These are phyloP conservation scores for Xylaria sp. DNA, from an alignment of 2,329 filamentous ascomycete species.

Conservation along the genomic window DNA sequence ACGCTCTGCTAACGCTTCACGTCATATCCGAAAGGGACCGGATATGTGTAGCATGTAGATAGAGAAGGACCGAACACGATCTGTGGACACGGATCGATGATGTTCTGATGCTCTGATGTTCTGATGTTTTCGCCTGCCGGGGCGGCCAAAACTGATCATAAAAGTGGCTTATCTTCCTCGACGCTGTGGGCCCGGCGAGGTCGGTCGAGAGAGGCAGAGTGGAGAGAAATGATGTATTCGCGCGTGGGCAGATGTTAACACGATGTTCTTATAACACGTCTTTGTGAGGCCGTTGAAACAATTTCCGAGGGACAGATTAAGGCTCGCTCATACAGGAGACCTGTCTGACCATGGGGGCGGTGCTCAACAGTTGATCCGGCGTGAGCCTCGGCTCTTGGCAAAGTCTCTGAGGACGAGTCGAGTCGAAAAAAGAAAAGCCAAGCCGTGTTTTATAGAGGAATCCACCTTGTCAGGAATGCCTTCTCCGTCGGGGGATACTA, in stretches of 20 bases:
- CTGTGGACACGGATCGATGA: not conserved
- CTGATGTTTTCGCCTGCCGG: not conserved
- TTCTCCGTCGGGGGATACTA: slow-evolving; percentile 11
- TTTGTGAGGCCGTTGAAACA: slow-evolving; percentile 10
- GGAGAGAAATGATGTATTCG: slow-evolving; percentile 25
- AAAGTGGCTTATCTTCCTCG: slow-evolving; percentile 15
- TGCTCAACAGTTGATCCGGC: slow-evolving; percentile 21
- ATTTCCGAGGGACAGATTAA: slow-evolving; percentile 4
- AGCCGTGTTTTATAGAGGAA: slow-evolving; percentile 9
- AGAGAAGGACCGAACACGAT: not conserved
- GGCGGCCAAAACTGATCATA: not conserved
- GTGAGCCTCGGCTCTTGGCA: slow-evolving; percentile 15
- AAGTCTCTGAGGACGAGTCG: not conserved
- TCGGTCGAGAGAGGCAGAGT: slow-evolving; percentile 10
- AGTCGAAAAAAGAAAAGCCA: slow-evolving; percentile 17
- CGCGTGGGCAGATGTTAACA: slow-evolving; percentile 2
- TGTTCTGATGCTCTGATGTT: not conserved
- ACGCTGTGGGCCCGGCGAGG: slow-evolving; percentile 16
- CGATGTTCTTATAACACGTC: slow-evolving; percentile 22
- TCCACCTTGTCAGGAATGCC: slow-evolving; percentile 2
- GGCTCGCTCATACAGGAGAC: slow-evolving; percentile 4
- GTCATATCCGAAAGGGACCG: not conserved
- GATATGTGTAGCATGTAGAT: not conserved
- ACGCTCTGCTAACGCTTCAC: not conserved
- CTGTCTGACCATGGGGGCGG: slow-evolving; percentile 11